Conservation (phyloP, 306 rosid genomes). For the Dalbergia oliveri region DNA sequence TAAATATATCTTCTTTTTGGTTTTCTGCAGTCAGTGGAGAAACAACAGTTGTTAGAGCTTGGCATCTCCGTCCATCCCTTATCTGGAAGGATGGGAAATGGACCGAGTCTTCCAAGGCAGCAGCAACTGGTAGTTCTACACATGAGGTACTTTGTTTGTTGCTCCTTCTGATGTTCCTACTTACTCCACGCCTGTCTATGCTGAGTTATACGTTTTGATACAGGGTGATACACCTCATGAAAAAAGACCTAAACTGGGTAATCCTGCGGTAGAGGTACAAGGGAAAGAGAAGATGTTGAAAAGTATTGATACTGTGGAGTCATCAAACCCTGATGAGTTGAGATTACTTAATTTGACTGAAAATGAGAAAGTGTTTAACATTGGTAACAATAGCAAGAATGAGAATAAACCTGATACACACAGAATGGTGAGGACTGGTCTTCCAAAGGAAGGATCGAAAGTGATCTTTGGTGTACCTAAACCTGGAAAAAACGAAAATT, state of each 20-base stretch:
- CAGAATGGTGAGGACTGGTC: constrained; percentile 73
- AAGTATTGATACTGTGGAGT: constrained; percentile 51
- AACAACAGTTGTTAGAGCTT: constrained; percentile 78
- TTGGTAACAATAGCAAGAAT: constrained; percentile 73
- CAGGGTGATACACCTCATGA: constrained; percentile 90
- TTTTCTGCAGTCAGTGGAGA: constrained; percentile 77
- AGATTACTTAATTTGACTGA: constrained; percentile 68
- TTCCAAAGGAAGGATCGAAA: constrained; percentile 83
- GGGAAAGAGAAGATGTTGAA: constrained; percentile 65
- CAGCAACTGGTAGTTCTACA: constrained; percentile 53
- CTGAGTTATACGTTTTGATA: constrained; percentile 46
- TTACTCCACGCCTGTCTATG: constrained; percentile 31
- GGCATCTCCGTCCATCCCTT: constrained; percentile 94
- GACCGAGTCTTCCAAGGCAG: constrained; percentile 66
- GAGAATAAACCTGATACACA: constrained; percentile 64
- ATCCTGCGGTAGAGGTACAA: constrained; percentile 61
- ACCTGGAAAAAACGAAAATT: constrained; percentile 96
- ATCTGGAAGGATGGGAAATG: constrained; percentile 96
- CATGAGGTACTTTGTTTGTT: constrained; percentile 65
- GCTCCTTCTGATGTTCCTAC: constrained; percentile 35
- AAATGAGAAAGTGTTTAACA: constrained; percentile 71
- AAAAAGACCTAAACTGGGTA: constrained; percentile 79
- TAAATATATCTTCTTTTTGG: constrained; percentile 28
- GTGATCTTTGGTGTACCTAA: constrained; percentile 91
- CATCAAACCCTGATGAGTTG: constrained; percentile 58